Base-by-base conservation (phyloP, 208 protist genomes). In the Trypanosoma cruzi region DNA sequence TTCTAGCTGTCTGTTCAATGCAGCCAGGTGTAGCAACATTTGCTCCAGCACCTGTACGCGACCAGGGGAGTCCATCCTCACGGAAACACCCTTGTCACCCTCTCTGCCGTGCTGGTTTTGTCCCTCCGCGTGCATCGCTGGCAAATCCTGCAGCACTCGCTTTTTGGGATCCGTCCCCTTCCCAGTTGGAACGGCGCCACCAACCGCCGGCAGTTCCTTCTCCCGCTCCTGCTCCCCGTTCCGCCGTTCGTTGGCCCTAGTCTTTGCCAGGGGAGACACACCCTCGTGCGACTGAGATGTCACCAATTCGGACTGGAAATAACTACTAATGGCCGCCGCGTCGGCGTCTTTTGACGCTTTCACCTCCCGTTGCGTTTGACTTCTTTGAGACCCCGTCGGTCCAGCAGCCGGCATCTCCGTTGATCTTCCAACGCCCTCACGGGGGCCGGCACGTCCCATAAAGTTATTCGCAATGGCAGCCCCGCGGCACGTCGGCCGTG, bases 1-100 rank as follows among this genome's bases (percentile, higher is more conserved):
- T 44, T 77, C 58, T 52, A 77, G 34, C 29, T 77, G 64, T 52
- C 57, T 57, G 49, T 77, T 77, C 20, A 77, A 22, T 31, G 50
- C 64, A 26, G 59, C 16, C 58, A 77, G 61, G 58, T 71, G 63
- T 6, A 77, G 64, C 48, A 71, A 13, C 37, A 71, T 70, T 22
- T 67, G 34, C 36, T 77, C 71, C 42, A 77, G 40, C 3, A 48
- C 56, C 14, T 31, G 48, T 22, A 77, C 29, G n/a, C 55, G 37
- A 18, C 53, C 48, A 22, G 52, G 13, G 22, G 37, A 18, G 22
- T 31, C n/a, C 14, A 28, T 44, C 14, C 22, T 32, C 18, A n/a
- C 57, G 1, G 36, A 14, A 7, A 7, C 37, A 18, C 44, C 22
- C 8, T 5, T 16, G 5, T 63, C 37, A 28, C 22, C 22, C 4